phyloP scores from a whole-genome alignment of 1,284 basidiomycete species.

The Ganoderma multipileum region DNA sequence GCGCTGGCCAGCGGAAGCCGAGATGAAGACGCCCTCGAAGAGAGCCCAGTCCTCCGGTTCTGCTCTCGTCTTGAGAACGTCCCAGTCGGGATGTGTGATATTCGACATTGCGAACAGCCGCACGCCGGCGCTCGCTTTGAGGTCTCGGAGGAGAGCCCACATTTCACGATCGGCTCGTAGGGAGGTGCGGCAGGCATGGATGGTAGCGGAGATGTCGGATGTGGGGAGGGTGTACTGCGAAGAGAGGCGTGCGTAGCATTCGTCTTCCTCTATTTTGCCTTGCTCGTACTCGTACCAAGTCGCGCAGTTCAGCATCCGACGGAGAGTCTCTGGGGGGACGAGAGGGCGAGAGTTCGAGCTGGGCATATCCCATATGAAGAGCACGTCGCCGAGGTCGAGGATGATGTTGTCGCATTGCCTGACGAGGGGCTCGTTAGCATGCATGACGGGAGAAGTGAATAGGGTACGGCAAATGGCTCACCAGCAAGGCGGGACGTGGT shows the following conservation, averaged over 20 bases:
- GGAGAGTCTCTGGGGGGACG: not conserved
- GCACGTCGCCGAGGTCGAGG: not conserved
- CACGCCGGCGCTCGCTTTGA: not conserved
- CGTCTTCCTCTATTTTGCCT: not conserved
- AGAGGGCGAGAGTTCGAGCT: not conserved
- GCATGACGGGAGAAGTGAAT: not conserved
- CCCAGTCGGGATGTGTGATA: not conserved
- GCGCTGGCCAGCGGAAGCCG: constrained; percentile 52
- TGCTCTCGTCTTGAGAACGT: not conserved
- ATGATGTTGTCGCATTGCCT: not conserved
- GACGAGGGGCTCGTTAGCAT: not conserved
- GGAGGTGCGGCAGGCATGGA: constrained; percentile 26
- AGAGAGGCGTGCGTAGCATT: not conserved
- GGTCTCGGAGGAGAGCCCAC: not conserved
- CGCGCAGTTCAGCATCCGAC: not conserved
- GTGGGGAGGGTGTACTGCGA: not conserved
- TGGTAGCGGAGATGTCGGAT: not conserved
- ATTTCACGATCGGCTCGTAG: not conserved
- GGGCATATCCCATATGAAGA: not conserved
- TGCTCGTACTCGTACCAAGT: not conserved
- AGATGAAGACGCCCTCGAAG: constrained; percentile 55
- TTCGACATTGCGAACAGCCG: not conserved
- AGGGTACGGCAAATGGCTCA: not conserved
- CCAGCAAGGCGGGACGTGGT: not conserved
- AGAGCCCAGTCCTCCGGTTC: not conserved